Evolutionary conservation across 768 basidiomycete genomes (phyloP), one percentile per base, ranked within the genome.

Genomic region (Holtermanniella nyarrowii): DNA sequence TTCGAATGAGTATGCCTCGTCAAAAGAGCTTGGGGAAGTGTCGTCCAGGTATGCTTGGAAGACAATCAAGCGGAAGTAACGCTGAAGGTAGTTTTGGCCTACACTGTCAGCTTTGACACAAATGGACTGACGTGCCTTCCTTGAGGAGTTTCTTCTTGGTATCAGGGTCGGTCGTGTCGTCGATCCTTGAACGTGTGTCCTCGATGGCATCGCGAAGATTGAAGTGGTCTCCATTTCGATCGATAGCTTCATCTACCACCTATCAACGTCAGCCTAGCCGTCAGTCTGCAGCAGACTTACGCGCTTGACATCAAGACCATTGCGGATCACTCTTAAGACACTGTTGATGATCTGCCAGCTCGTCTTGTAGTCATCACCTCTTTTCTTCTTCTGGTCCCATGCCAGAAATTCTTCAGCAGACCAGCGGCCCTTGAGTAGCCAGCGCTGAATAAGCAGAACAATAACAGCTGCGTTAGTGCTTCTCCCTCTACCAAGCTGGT

Each of bases 151-250:
- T 66, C 46, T 78, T 77, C 67, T 82, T 85, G 65, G 82, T 78
- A 53, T 77, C 79, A 49, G 85, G 81, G 50, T 89, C 86, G 4
- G 78, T 75, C 0, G 83, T 78, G 57, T 88, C 81, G 58, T 88
- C 88, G 0, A 90, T 88, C 20, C 75, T 73, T n/a, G 79, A 71
- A 21, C 88, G 80, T 1, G 82, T 77, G 21, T 86, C 82, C 60
- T 97, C 93, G 42, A 99, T 93, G 0, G 85, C 78, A 53, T 93
- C 86, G 26, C 88, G 80, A 13, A 96, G 72, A 65, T 97, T 90
- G 69, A 82, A 80, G 2, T 90, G 82, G 14, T 82, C 77, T 14
- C 82, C 80, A 63, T 88, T 93, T 52, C 81, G 83, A 61, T 93
- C 89, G 57, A 96, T 84, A 12, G 85, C 74, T 10, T 73, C 70